Evolutionary conservation across 2,329 filamentous ascomycete genomes (phyloP).

Genomic region (Xylaria digitata): DNA sequence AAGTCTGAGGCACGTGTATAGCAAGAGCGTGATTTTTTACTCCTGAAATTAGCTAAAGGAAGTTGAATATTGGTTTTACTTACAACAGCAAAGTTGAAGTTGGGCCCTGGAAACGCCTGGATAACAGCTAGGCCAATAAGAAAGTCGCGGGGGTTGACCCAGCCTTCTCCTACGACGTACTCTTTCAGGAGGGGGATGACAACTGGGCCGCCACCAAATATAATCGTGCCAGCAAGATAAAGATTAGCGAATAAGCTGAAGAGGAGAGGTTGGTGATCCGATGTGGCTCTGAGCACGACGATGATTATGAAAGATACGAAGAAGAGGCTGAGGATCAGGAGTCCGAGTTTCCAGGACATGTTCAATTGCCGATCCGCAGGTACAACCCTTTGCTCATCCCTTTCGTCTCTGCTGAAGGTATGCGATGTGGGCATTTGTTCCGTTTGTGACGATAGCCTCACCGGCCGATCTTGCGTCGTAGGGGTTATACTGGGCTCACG

Average conservation of each 20-base stretch:
- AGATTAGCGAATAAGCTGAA: constrained; percentile 77
- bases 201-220: constrained; percentile 73
- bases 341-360: constrained; percentile 60
- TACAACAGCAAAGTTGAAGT: constrained; percentile 54
- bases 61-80: too few relatives aligned
- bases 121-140: constrained; percentile 77
- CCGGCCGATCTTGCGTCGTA: background rate
- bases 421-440: background rate
- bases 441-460: background rate
- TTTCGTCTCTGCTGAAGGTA: background rate
- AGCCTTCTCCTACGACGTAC: constrained; percentile 73
- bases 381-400: constrained; percentile 48
- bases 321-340: constrained; percentile 60
- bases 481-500: background rate
- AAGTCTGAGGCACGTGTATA: background rate
- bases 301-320: constrained; percentile 67
- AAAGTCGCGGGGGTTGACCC: constrained; percentile 78
- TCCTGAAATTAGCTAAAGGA: too few relatives aligned
- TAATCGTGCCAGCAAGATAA: constrained; percentile 78
- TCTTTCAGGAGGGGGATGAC: constrained; percentile 72
- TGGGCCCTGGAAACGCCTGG: constrained; percentile 75
- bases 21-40: background rate
- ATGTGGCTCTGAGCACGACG: constrained; percentile 62
- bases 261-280: constrained; percentile 56
- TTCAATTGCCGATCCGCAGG: constrained; percentile 46